These are phyloP conservation scores for Phytophthora syringae DNA, from an alignment of 352 stramenopile species.

Conservation along the genomic window DNA sequence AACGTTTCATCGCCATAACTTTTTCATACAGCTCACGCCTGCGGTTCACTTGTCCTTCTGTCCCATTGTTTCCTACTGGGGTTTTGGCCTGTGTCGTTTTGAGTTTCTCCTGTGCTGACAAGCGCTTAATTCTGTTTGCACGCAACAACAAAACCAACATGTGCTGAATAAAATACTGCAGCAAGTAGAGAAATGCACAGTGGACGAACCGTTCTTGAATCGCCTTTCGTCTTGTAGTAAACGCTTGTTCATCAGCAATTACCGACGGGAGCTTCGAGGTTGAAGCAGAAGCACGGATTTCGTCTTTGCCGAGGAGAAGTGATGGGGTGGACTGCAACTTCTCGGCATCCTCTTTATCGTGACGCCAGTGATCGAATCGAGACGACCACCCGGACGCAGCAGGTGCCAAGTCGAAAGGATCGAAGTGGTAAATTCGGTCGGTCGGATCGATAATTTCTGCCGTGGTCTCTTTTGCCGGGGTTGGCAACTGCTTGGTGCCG, in stretches of 20 bases:
- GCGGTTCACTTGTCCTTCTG: slow-evolving; percentile 7
- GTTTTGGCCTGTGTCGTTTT: slow-evolving; percentile 17
- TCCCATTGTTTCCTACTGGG: not conserved
- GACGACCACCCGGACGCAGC: not conserved
- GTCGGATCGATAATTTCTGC: slow-evolving; percentile 7
- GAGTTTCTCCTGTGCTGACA: slow-evolving; percentile 25
- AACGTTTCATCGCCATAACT: slow-evolving; percentile 39
- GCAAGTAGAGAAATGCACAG: not conserved
- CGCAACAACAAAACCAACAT: not conserved
- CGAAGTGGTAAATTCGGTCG: slow-evolving; percentile 42
- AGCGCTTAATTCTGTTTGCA: slow-evolving; percentile 32
- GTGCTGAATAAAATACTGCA: not conserved
- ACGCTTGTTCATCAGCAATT: slow-evolving; percentile 24
- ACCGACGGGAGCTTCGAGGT: not conserved
- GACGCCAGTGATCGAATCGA: slow-evolving; percentile 14
- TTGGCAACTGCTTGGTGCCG: not conserved
- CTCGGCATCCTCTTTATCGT: not conserved
- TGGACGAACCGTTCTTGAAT: slow-evolving; percentile 43
- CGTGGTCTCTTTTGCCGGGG: not conserved
- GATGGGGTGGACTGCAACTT: not conserved
- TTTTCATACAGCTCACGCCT: slow-evolving; percentile 55
- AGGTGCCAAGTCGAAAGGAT: slow-evolving; percentile 36
- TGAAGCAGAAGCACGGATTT: not conserved
- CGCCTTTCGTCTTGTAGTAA: slow-evolving; percentile 28
- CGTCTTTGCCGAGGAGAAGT: slow-evolving; percentile 14